Percentiles rank a stretch among this genome's conserved stretches.
These are phyloP conservation scores for Blastobotrys niveus DNA, from an alignment of 1,139 yeast species.

Conservation along the genomic window DNA sequence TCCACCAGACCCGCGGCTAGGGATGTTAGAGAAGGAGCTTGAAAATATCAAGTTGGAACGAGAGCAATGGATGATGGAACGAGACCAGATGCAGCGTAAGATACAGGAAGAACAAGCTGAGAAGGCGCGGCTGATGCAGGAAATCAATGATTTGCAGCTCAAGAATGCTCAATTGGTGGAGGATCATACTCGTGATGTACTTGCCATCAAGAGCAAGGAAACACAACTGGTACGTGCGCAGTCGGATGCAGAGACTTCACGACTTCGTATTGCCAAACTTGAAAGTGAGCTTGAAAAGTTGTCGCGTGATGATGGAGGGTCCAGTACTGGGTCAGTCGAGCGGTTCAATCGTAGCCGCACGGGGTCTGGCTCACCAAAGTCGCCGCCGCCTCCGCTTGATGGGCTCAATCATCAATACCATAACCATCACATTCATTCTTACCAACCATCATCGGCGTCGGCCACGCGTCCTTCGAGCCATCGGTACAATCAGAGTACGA, in stretches of 20 bases:
- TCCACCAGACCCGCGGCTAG: conserved; percentile 22
- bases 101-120: conserved; percentile 44
- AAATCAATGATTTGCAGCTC: conserved; percentile 36
- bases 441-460: too few relatives aligned
- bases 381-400: conserved; percentile 15
- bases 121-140: conserved; percentile 41
- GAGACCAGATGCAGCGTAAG: conserved; percentile 38
- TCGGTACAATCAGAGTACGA: conserved; percentile 7
- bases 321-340: background rate
- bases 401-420: conserved; percentile 10
- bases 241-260: conserved; percentile 55
- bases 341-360: conserved; percentile 10
- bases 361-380: conserved; percentile 19
- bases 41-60: conserved; percentile 47
- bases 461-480: conserved; percentile 16
- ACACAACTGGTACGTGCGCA: conserved; percentile 55
- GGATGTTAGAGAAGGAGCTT: conserved; percentile 38
- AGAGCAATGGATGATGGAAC: conserved; percentile 44
- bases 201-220: conserved; percentile 58
- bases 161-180: conserved; percentile 42
- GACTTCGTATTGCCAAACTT: conserved; percentile 44
- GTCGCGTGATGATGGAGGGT: background rate
- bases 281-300: conserved; percentile 45
- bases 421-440: too few relatives aligned
- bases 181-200: conserved; percentile 47